These are phyloP conservation scores for Aspergillus cavernicola DNA, from an alignment of 495 filamentous ascomycete species.

Conservation along the genomic window DNA sequence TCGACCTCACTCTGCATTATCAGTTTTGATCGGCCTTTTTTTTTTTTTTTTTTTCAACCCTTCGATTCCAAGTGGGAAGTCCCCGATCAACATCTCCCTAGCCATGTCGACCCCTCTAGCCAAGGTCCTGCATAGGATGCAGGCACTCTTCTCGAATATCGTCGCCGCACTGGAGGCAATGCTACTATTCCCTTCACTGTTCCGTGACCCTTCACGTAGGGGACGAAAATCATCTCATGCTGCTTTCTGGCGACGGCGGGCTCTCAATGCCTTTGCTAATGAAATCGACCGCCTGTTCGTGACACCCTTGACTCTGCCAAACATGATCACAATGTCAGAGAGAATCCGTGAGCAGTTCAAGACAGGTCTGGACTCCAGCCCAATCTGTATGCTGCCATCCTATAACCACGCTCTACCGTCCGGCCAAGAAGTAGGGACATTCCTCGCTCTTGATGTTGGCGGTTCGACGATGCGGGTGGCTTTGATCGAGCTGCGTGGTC, in stretches of 20 bases:
- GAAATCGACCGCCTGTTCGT: slow-evolving; percentile 50
- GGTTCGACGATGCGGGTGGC: slow-evolving; percentile 65
- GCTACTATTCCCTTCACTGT: slow-evolving; percentile 49
- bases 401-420: slow-evolving; percentile 60
- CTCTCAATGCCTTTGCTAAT: slow-evolving; percentile 48
- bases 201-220: slow-evolving; percentile 36
- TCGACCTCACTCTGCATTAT: not conserved
- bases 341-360: slow-evolving; percentile 57
- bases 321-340: slow-evolving; percentile 52
- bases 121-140: slow-evolving; percentile 47
- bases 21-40: not conserved
- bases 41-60: not conserved
- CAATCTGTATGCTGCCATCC: slow-evolving; percentile 63
- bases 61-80: not conserved
- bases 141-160: slow-evolving; percentile 53
- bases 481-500: slow-evolving; percentile 54
- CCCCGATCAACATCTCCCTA: not conserved
- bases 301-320: slow-evolving; percentile 35
- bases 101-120: slow-evolving; percentile 40
- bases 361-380: slow-evolving; percentile 49
- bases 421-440: slow-evolving; percentile 57
- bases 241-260: slow-evolving; percentile 41
- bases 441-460: slow-evolving; percentile 62
- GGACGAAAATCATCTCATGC: slow-evolving; percentile 34
- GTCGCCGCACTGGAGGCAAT: slow-evolving; percentile 48